phyloP scores from a whole-genome alignment of 192 early-diverging fungal species.

The Gryganskiella cystojenkinii region DNA sequence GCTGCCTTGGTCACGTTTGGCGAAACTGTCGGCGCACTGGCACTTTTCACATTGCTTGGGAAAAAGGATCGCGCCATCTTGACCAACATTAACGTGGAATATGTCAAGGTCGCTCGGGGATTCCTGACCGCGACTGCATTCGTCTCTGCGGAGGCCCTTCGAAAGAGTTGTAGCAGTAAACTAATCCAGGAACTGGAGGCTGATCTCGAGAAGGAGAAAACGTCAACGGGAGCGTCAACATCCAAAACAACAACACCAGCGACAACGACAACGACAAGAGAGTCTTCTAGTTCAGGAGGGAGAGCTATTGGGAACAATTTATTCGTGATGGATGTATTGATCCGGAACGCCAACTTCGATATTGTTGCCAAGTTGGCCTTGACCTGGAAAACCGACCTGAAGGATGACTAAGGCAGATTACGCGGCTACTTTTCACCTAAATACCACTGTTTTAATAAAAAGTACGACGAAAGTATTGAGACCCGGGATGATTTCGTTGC shows the following conservation, averaged over 20 bases:
- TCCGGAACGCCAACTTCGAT: slow-evolving; percentile 33
- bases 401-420: slow-evolving; percentile 2
- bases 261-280: not conserved
- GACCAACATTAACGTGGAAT: slow-evolving; percentile 52
- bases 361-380: slow-evolving; percentile 40
- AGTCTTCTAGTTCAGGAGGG: not conserved
- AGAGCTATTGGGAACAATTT: too few species aligned
- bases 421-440: too few species aligned
- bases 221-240: not conserved
- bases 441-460: too few species aligned
- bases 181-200: too few species aligned
- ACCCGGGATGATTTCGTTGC: too few species aligned
- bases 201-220: too few species aligned
- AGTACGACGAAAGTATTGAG: too few species aligned
- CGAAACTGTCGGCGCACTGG: slow-evolving; percentile 58
- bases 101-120: slow-evolving; percentile 24
- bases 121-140: slow-evolving; percentile 16
- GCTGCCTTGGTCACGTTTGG: slow-evolving; percentile 61
- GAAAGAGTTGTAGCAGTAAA: too few species aligned
- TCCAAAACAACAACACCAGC: too few species aligned
- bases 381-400: slow-evolving; percentile 35
- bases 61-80: slow-evolving; percentile 60
- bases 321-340: slow-evolving; percentile 15
- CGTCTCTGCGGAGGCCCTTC: not conserved
- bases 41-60: slow-evolving; percentile 51